Evolutionary conservation across 352 stramenopile species (phyloP).

Genomic region (Globisporangium parvum): DNA sequence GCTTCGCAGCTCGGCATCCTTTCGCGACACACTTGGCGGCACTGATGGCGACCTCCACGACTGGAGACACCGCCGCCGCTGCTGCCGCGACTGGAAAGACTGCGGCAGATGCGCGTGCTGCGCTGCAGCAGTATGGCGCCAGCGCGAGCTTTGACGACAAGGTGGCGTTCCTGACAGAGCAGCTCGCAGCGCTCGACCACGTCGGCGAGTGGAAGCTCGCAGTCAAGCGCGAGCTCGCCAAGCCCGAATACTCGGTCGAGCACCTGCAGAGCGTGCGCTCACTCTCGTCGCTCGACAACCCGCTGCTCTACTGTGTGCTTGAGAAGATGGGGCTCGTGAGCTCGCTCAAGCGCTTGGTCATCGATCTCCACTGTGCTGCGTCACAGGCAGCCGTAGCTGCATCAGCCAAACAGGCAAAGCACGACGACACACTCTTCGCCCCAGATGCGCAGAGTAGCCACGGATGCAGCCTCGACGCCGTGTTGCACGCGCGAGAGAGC

Average conservation of each 20-base stretch:
- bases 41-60: no score
- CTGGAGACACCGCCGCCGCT: not conserved
- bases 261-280: slow-evolving; percentile 25
- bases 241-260: slow-evolving; percentile 36
- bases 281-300: slow-evolving; percentile 15
- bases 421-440: slow-evolving; percentile 22
- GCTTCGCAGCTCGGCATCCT: no score
- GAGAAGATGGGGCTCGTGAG: slow-evolving; percentile 52
- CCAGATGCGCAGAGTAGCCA: slow-evolving; percentile 15
- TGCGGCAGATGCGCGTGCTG: not conserved
- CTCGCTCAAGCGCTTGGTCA: slow-evolving; percentile 44
- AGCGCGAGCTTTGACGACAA: slow-evolving; percentile 39
- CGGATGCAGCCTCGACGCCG: slow-evolving; percentile 35
- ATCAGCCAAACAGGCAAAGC: slow-evolving; percentile 15
- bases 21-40: no score
- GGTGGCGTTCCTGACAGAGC: slow-evolving; percentile 37
- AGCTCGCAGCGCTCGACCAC: slow-evolving; percentile 31
- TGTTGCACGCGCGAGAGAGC: slow-evolving; percentile 28
- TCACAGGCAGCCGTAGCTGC: slow-evolving; percentile 14
- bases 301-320: slow-evolving; percentile 37
- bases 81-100: not conserved
- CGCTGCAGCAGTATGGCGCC: slow-evolving; percentile 11
- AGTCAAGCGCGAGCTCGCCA: slow-evolving; percentile 39
- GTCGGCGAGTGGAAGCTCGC: slow-evolving; percentile 49
- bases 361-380: slow-evolving; percentile 53